phyloP scores from a whole-genome alignment of 2,329 filamentous ascomycete genomes.

The Tolypocladium amazonense region DNA sequence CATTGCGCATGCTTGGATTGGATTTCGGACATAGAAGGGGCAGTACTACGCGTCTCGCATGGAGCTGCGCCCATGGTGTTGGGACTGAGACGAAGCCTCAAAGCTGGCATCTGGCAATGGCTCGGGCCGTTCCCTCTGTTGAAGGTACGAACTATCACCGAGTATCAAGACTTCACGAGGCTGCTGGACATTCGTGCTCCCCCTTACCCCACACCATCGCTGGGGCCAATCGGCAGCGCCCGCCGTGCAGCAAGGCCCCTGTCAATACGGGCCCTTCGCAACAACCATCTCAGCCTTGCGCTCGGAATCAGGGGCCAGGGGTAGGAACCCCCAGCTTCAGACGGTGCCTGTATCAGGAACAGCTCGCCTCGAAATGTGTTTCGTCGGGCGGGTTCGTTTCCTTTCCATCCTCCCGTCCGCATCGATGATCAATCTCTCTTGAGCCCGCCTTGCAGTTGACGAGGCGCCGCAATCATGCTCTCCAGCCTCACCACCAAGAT shows the following conservation, averaged over 20 bases:
- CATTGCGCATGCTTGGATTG: neutral
- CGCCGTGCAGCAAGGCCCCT: neutral
- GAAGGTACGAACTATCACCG: neutral
- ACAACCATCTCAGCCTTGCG: neutral
- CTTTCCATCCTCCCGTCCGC: neutral
- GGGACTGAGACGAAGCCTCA: neutral
- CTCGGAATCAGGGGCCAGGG: neutral
- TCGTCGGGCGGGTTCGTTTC: neutral
- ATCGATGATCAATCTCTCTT: neutral
- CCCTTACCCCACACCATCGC: neutral
- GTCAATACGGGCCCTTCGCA: neutral
- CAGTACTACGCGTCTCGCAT: neutral
- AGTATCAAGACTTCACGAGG: neutral
- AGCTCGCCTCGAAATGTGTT: neutral
- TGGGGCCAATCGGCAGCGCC: neutral
- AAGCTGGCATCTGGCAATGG: neutral
- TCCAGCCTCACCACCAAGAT: slow-evolving; percentile 46
- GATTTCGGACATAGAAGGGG: neutral
- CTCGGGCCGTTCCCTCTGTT: neutral
- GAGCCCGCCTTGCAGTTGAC: neutral
- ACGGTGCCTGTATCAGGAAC: neutral
- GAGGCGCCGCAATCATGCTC: slow-evolving; percentile 32
- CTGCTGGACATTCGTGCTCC: neutral
- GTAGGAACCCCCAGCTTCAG: neutral
- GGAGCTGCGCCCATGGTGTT: neutral